Evolutionary conservation across 257 asterid species (phyloP), one percentile per base, ranked within the genome.

Genomic region (Nicotiana undulata): DNA sequence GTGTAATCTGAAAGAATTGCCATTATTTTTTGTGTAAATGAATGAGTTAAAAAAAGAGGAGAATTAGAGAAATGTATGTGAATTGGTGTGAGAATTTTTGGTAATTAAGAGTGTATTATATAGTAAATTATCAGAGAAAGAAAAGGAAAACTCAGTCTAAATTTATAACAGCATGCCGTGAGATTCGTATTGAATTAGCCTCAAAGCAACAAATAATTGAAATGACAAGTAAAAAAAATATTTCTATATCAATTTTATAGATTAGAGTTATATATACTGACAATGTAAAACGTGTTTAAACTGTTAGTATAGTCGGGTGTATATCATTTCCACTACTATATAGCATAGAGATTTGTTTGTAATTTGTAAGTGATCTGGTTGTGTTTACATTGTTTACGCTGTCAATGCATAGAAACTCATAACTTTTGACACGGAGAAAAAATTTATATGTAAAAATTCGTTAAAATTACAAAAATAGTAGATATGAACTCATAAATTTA

Each of bases 1-100:
- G 26, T 46, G 34, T 74, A 74, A 13, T 49, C 78, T 49, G 78
- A 74, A 24, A 74, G 78, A 74, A 74, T 74, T 74, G 61, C 78
- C 78, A 74, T 72, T 49, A 22, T 46, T 63, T n/a, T 34, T 10
- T 10, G 49, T 64, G 13, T 29, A 28, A 31, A 61, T 17, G 32
- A 63, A 46, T 63, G 37, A 70, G 79, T 15, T 49, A 70, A 85
- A 26, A 79, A n/a, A 67, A 34, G n/a, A 67, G 9, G 75, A 65
- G n/a, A 68, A 40, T 40, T 20, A 68, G 32, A 32, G 40, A 32
- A 32, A 32, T 7, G 6, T 6, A 37, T 49, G 55, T 46, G 60
- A 46, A 46, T 49, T 49, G 16, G 2, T 72, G 78, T 24, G 78
- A 22, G 11, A 46, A 46, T 46, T 70, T 63, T 70, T 63, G n/a